Conservation (phyloP, 768 basidiomycete species). For the Podaxis rugospora region DNA sequence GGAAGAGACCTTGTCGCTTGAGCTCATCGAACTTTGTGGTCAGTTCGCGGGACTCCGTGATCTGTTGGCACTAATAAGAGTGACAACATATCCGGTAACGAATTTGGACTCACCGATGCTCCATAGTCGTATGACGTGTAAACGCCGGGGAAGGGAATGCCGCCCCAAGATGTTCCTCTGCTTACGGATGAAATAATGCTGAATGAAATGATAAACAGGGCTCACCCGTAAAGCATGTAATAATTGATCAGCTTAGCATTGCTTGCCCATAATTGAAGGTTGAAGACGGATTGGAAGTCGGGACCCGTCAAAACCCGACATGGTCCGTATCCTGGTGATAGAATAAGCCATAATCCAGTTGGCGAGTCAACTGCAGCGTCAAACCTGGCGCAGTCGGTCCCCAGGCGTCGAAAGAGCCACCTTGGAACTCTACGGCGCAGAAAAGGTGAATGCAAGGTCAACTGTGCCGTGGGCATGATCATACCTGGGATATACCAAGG, state of each 20-base stretch:
- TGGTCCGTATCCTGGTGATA: slow-evolving; percentile 47
- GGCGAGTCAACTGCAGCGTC: neutral
- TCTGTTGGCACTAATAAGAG: slow-evolving; percentile 21
- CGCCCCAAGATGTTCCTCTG: slow-evolving; percentile 86
- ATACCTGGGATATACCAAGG: slow-evolving; percentile 70
- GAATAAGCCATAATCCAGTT: neutral
- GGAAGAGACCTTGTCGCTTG: slow-evolving; percentile 73
- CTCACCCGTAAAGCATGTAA: slow-evolving; percentile 81
- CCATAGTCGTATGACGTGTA: slow-evolving; percentile 85
- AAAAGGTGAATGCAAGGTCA: neutral
- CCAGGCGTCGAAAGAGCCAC: slow-evolving; percentile 80
- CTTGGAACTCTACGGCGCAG: slow-evolving; percentile 49
- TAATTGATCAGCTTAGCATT: slow-evolving; percentile 82
- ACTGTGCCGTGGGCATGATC: slow-evolving; percentile 8
- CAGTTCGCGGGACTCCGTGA: slow-evolving; percentile 63
- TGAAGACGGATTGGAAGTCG: slow-evolving; percentile 76
- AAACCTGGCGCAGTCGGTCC: slow-evolving; percentile 66
- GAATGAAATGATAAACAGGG: neutral
- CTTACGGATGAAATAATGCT: neutral
- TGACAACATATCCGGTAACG: neutral
- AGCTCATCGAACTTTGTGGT: slow-evolving; percentile 71
- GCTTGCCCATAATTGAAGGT: slow-evolving; percentile 71
- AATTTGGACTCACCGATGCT: slow-evolving; percentile 35
- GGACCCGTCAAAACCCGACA: slow-evolving; percentile 68
- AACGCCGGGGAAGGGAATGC: slow-evolving; percentile 72